These are phyloP conservation scores for Eugenia klotzschiana DNA, from an alignment of 441 rosid species.

Conservation along the genomic window DNA sequence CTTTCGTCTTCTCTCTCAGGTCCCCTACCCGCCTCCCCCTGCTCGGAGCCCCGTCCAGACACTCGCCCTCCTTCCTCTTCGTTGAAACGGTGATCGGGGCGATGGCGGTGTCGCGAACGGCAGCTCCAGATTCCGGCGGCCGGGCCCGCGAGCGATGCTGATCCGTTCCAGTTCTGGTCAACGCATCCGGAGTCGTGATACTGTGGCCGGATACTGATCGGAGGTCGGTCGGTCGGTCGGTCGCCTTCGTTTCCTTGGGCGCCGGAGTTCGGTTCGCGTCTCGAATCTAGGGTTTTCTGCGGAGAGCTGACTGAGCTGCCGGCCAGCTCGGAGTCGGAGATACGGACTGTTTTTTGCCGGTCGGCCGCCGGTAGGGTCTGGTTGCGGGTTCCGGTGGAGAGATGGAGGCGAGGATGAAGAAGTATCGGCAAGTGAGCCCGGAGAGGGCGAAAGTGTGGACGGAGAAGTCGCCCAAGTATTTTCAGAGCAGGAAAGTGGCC, in stretches of 20 bases:
- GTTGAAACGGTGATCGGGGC: not conserved
- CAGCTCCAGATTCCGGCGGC: not conserved
- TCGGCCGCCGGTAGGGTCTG: conserved; percentile 1
- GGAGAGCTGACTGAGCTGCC: not conserved
- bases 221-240: not conserved
- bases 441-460: conserved; percentile 92
- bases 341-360: not conserved
- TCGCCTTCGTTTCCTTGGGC: not conserved
- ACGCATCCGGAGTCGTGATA: not conserved
- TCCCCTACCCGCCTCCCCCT: not conserved
- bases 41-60: not conserved
- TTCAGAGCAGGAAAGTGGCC: conserved; percentile 53
- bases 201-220: not conserved
- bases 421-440: conserved; percentile 69
- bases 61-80: not conserved
- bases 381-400: conserved; percentile 1
- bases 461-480: conserved; percentile 75
- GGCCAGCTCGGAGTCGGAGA: not conserved
- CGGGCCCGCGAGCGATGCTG: not conserved
- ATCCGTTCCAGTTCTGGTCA: not conserved
- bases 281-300: not conserved
- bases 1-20: not conserved
- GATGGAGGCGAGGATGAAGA: conserved; percentile 67
- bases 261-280: not conserved
- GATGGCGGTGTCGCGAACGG: not conserved